Evolutionary conservation across 345 rosid genomes (phyloP).

Genomic region (Diplotaxis tenuifolia): DNA sequence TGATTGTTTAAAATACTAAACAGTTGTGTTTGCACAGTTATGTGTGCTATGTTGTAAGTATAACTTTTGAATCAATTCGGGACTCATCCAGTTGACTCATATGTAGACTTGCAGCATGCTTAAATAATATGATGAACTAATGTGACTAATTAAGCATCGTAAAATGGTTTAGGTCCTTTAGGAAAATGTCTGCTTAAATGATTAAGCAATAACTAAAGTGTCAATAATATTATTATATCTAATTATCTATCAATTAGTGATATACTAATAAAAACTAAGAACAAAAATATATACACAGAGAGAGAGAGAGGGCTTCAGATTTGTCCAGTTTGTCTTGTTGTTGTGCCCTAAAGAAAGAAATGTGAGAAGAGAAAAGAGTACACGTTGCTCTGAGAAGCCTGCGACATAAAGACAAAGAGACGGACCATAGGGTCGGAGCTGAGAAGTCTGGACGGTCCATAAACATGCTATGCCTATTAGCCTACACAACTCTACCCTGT

Average conservation of each 20-base stretch:
- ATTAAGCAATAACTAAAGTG: neutral
- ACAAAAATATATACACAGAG: neutral
- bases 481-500: slow-evolving; percentile 26
- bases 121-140: neutral
- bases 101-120: neutral
- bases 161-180: neutral
- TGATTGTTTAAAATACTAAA: too few species aligned
- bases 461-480: slow-evolving; percentile 37
- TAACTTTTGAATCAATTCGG: neutral
- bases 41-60: too few species aligned
- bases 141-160: neutral
- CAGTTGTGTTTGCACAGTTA: too few species aligned
- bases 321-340: slow-evolving; percentile 18
- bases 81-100: neutral
- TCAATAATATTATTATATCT: neutral
- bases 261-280: neutral
- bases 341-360: slow-evolving; percentile 34
- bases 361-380: slow-evolving; percentile 18
- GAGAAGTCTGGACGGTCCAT: slow-evolving; percentile 41
- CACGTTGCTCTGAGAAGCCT: slow-evolving; percentile 36
- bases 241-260: neutral
- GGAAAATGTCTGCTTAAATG: neutral
- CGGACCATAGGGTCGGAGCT: slow-evolving; percentile 41
- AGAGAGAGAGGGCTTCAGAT: neutral
- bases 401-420: slow-evolving; percentile 37